Evolutionary conservation across 2,329 filamentous ascomycete species (phyloP).

Genomic region (Fusarium liriodendri): DNA sequence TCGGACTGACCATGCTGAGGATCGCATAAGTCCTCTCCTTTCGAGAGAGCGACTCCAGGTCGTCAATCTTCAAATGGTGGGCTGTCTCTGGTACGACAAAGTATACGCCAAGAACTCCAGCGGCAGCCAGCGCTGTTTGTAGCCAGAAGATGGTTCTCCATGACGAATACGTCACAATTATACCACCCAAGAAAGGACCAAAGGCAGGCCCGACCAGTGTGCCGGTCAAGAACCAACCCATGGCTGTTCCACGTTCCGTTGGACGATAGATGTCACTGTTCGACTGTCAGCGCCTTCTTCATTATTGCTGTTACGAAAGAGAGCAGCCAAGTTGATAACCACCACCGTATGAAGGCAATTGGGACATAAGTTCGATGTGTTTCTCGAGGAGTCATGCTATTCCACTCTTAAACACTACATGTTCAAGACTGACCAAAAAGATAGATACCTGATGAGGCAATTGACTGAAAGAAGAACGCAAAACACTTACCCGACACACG

Average conservation of each 20-base stretch:
- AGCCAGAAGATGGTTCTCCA: slow-evolving; percentile 86
- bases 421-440: not conserved
- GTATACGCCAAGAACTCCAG: slow-evolving; percentile 68
- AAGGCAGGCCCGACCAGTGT: slow-evolving; percentile 78
- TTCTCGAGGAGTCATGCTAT: not conserved
- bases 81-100: slow-evolving; percentile 81
- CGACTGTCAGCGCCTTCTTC: slow-evolving; percentile 19
- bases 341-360: no score
- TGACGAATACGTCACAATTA: slow-evolving; percentile 78
- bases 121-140: slow-evolving; percentile 74
- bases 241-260: slow-evolving; percentile 76
- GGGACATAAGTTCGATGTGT: not conserved
- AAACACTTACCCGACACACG: slow-evolving; percentile 69
- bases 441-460: not conserved
- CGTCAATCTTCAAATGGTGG: slow-evolving; percentile 70
- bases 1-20: slow-evolving; percentile 73
- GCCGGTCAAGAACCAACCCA: slow-evolving; percentile 79
- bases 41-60: slow-evolving; percentile 66
- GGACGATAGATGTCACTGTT: slow-evolving; percentile 71
- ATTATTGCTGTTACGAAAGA: not conserved
- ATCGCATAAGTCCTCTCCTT: slow-evolving; percentile 64
- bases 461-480: not conserved
- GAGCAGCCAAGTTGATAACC: not conserved
- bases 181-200: slow-evolving; percentile 77
- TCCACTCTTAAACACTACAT: not conserved